Base-by-base conservation (phyloP, 2,329 filamentous ascomycete species). In the Colletotrichum truncatum region DNA sequence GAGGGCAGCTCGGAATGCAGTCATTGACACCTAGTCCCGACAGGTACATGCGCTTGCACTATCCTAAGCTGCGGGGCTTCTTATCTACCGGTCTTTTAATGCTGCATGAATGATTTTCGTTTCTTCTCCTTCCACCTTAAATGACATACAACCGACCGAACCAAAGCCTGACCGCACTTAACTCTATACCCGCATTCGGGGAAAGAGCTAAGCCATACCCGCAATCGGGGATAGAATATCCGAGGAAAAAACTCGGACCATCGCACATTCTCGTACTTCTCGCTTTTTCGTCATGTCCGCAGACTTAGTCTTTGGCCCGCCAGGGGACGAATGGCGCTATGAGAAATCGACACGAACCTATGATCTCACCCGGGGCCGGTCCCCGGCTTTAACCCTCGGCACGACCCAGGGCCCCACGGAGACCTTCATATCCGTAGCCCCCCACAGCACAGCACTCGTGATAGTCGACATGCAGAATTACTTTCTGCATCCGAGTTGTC, bases 391-490 rank as follows among this genome's bases (percentile, higher is more conserved):
- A 43, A 66, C 51, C 28, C 49, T 55, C 63, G 43, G 57, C 57
- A 66, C 63, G 16, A 55, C 48, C 49, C 49, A 66, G 43, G 63
- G 63, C 18, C 63, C 58, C 41, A 45, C 28, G 41, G 49, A 51
- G 57, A 56, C 63, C 18, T 63, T 71, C 10, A 70, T 84, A 51
- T 75, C 73, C 9, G 73, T 86, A 38, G 75, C 76, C 16, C 78
- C 82, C 6, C 64, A 70, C 10, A 75, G 76, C 18, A 78, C 79
- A n/a, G 84, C 81, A 4, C 73, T 86, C 2, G 77, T 86, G 11
- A 78, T 86, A 36, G 78, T 86, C 48, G 84, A 86, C 73, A 82
- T 84, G 79, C 82, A 85, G 75, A 85, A 85, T 70, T 83, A 80
- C 77, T 84, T 85, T 71, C 75, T 87, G 74, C 76, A 69, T 48